A percentile compares a stretch with the other conserved stretches of the same genome.
Evolutionary conservation across 1,139 yeast genomes (phyloP).

Genomic region (Magnusiomyces tetraspermus): DNA sequence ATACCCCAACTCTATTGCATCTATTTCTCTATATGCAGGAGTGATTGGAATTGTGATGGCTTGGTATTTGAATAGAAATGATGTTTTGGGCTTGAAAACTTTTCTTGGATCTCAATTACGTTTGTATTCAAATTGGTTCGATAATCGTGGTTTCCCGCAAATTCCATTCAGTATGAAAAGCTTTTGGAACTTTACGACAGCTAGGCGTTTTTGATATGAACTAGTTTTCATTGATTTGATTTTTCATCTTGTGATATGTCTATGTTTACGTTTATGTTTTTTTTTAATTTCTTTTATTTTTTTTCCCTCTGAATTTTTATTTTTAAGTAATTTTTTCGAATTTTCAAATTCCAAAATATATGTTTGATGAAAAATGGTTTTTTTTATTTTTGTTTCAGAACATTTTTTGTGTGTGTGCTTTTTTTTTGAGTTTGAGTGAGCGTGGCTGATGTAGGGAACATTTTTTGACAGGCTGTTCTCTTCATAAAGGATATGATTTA

Average conservation of each 20-base stretch:
- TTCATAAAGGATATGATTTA: too few species aligned
- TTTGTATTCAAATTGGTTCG: not conserved
- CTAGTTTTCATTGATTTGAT: too few species aligned
- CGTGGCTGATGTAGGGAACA: too few species aligned
- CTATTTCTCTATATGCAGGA: not conserved
- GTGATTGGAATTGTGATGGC: not conserved
- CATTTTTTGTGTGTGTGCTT: too few species aligned
- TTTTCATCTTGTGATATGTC: not conserved
- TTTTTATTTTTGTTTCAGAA: not conserved
- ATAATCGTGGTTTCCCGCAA: not conserved
- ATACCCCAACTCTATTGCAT: not conserved
- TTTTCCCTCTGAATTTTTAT: not conserved
- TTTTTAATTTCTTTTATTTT: too few species aligned
- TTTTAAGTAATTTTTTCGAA: not conserved
- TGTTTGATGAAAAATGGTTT: not conserved
- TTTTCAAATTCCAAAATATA: too few species aligned
- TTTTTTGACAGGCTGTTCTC: too few species aligned
- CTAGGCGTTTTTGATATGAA: not conserved
- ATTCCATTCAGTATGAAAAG: not conserved
- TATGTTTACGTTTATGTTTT: not conserved
- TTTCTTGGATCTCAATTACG: not conserved
- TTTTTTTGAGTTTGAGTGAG: too few species aligned
- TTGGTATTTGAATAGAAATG: not conserved
- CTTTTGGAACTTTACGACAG: not conserved
- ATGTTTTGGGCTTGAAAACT: not conserved